These are phyloP conservation scores for Candida parachauliodes DNA, from an alignment of 805 yeast genomes.

Conservation along the genomic window DNA sequence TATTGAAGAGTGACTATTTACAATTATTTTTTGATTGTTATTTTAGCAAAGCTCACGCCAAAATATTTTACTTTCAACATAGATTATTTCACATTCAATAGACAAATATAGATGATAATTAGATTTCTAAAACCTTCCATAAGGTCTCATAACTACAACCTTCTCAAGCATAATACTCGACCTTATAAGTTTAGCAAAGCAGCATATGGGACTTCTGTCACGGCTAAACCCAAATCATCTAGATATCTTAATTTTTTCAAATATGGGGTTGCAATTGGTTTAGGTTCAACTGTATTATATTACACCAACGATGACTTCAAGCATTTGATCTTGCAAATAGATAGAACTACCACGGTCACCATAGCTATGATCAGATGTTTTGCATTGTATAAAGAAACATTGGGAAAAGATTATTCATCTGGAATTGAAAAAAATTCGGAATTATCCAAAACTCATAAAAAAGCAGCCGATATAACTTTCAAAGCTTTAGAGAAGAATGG, in stretches of 20 bases:
- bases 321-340: slow-evolving; percentile 34
- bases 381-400: slow-evolving; percentile 56
- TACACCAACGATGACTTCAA: slow-evolving; percentile 34
- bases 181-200: no score
- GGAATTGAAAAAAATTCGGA: slow-evolving; percentile 48
- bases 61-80: neutral
- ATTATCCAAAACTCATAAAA: slow-evolving; percentile 61
- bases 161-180: no score
- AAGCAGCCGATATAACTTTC: slow-evolving; percentile 76
- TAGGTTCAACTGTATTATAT: slow-evolving; percentile 26
- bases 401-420: slow-evolving; percentile 42
- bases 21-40: no score
- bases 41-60: neutral
- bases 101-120: neutral
- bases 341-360: slow-evolving; percentile 60
- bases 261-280: slow-evolving; percentile 27
- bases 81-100: neutral
- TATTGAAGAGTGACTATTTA: no score
- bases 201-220: neutral
- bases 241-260: slow-evolving; percentile 14
- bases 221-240: slow-evolving; percentile 7
- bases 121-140: neutral
- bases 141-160: neutral
- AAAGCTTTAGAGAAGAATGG: slow-evolving; percentile 81
- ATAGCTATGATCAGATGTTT: slow-evolving; percentile 74